A percentile compares a stretch with the other conserved stretches of the same genome.
Conservation (phyloP, 1,284 basidiomycete genomes). For the Mixia osmundae region DNA sequence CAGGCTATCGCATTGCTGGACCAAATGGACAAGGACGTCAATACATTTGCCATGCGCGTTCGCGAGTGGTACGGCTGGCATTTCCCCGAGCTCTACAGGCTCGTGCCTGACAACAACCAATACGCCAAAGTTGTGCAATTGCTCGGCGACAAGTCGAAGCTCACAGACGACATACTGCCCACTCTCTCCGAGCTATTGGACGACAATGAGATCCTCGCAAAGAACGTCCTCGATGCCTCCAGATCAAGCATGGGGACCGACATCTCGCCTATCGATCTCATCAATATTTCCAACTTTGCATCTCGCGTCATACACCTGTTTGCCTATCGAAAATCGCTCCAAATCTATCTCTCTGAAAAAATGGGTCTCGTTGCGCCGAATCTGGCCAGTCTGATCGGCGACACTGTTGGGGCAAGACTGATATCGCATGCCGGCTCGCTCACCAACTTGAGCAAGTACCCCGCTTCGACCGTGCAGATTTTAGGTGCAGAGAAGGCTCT, state of each 20-base stretch:
- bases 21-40: slow-evolving; percentile 98
- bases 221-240: slow-evolving; percentile 84
- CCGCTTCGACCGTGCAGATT: slow-evolving; percentile 93
- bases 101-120: slow-evolving; percentile 86
- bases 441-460: slow-evolving; percentile 83
- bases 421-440: slow-evolving; percentile 93
- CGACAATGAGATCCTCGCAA: slow-evolving; percentile 64
- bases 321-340: slow-evolving; percentile 75
- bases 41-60: slow-evolving; percentile 94
- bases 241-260: slow-evolving; percentile 86
- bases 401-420: slow-evolving; percentile 82
- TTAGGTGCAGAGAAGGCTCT: slow-evolving; percentile 95
- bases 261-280: slow-evolving; percentile 78
- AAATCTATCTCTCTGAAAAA: slow-evolving; percentile 83
- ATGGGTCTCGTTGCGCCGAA: slow-evolving; percentile 97
- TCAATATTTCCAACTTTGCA: slow-evolving; percentile 88
- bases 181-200: slow-evolving; percentile 63
- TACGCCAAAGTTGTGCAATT: slow-evolving; percentile 74
- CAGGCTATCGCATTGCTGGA: slow-evolving; percentile 96
- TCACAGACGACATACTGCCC: slow-evolving; percentile 41
- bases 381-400: slow-evolving; percentile 81
- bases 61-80: slow-evolving; percentile 99
- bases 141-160: slow-evolving; percentile 57
- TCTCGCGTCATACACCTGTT: slow-evolving; percentile 81
- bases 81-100: slow-evolving; percentile 86